Evolutionary conservation across 169 alveolate genomes (phyloP), one percentile per base, ranked within the genome.

Genomic region (Eimeria falciformis): DNA sequence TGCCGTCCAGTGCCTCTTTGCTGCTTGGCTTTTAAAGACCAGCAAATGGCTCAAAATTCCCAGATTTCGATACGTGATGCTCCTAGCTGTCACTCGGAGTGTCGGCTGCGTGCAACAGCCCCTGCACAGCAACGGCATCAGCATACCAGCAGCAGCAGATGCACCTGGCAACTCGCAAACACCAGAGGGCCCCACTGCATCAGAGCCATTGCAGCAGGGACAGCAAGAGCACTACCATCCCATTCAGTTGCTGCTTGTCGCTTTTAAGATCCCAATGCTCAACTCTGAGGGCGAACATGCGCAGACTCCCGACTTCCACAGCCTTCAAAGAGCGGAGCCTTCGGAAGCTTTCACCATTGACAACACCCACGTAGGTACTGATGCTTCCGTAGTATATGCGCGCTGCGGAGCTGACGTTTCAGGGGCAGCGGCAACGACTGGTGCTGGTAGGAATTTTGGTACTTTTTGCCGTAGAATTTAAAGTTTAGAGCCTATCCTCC

Each of bases 21-120:
- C 89, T 56, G 89, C 46, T 33, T 81, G 89, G 89, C 89, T 81
- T 14, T 25, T 65, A 9, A 81, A 81, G 58, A 81, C 75, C 58
- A 81, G 89, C 89, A 81, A 81, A 18, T 81, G 89, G 89, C 89
- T 81, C 75, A 81, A 81, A 37, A 73, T 56, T n/a, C 75, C 89
- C 6, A 71, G 89, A 43, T 56, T 14, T 21, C 89, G 89, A 9
- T 81, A 81, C 37, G 89, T 81, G 25, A 37, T 81, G 75, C 89
- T 81, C 37, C 89, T 81, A 9, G 45, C 77, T 53, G 77, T 81
- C n/a, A 27, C 43, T 18, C 45, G 40, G 46, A 9, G 71, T 3
- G 47, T n/a, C 47, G 33, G 46, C 46, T 45, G 18, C 89, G 33
- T 53, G 27, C 50, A 29, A 33, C 43, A 3, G 55, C 9, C 46